Evolutionary conservation across 768 basidiomycete species (phyloP).

Genomic region (Mrakia blollopis): DNA sequence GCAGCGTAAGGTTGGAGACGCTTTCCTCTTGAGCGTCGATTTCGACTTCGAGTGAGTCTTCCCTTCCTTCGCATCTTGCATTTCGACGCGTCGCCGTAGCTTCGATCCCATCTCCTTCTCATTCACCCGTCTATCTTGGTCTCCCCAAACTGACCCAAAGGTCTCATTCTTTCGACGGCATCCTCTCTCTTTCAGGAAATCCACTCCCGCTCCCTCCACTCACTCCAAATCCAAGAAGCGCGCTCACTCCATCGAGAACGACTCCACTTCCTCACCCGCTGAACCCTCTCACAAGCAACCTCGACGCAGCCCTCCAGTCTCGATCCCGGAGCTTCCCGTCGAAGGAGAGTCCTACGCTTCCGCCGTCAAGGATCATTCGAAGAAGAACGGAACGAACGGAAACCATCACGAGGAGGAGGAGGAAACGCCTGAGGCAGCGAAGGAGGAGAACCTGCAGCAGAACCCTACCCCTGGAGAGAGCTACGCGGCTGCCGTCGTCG

Average conservation of each 20-base stretch:
- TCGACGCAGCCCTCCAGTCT: background rate
- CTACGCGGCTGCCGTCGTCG: background rate
- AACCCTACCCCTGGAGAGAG: background rate
- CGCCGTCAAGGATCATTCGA: slow-evolving; percentile 20
- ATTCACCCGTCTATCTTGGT: background rate
- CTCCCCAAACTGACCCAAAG: background rate
- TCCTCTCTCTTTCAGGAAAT: background rate
- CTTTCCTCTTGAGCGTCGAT: background rate
- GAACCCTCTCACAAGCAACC: background rate
- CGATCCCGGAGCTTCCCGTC: background rate
- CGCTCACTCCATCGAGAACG: background rate
- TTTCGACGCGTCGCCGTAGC: background rate
- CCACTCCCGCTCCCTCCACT: background rate
- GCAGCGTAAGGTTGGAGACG: slow-evolving; percentile 2
- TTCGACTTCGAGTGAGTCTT: slow-evolving; percentile 4
- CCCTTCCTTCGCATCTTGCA: background rate
- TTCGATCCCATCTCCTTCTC: background rate
- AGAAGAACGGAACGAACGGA: background rate
- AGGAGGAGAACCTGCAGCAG: background rate
- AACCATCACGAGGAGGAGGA: background rate
- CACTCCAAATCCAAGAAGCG: background rate
- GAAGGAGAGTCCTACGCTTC: slow-evolving; percentile 15
- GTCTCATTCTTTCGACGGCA: too few species aligned
- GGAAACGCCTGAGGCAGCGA: background rate
- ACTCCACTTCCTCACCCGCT: background rate